Conservation (phyloP, 345 rosid genomes). For the Heritiera fomes region DNA sequence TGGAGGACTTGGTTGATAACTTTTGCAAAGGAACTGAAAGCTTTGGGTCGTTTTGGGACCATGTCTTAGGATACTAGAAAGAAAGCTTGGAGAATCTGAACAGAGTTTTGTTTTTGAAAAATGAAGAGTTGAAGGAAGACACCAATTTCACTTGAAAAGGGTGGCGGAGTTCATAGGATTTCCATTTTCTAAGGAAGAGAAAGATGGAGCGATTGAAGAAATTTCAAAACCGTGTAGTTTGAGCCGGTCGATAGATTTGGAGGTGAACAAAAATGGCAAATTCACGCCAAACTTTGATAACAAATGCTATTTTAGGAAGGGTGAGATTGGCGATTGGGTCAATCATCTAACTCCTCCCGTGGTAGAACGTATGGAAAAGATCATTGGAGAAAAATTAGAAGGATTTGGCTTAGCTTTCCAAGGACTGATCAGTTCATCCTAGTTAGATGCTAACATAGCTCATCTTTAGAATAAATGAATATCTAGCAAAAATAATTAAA, state of each 20-base stretch:
- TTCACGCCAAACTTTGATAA: constrained; percentile 28
- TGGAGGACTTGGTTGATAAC: constrained; percentile 45
- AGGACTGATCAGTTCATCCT: not conserved
- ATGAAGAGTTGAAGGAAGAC: constrained; percentile 53
- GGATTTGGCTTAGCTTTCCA: constrained; percentile 51
- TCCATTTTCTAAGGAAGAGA: constrained; percentile 45
- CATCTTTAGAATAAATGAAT: not conserved
- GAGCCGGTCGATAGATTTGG: constrained; percentile 39
- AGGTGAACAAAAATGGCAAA: constrained; percentile 42
- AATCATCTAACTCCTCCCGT: constrained; percentile 39
- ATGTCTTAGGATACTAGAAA: constrained; percentile 40
- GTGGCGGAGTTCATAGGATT: constrained; percentile 42
- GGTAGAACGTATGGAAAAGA: constrained; percentile 31
- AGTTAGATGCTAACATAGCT: not conserved
- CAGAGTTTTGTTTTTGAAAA: constrained; percentile 38
- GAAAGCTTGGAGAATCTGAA: constrained; percentile 45
- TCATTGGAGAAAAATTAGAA: constrained; percentile 46
- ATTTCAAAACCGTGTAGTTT: constrained; percentile 49
- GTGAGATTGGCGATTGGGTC: constrained; percentile 45
- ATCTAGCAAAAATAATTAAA: not conserved
- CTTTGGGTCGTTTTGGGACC: constrained; percentile 37
- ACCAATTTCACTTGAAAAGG: constrained; percentile 26
- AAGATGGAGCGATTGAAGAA: constrained; percentile 29
- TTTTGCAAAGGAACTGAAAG: constrained; percentile 42
- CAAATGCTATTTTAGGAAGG: constrained; percentile 44